These are phyloP conservation scores for Aureobasidium sp. DNA, from an alignment of 2,329 filamentous ascomycete genomes.

Conservation along the genomic window DNA sequence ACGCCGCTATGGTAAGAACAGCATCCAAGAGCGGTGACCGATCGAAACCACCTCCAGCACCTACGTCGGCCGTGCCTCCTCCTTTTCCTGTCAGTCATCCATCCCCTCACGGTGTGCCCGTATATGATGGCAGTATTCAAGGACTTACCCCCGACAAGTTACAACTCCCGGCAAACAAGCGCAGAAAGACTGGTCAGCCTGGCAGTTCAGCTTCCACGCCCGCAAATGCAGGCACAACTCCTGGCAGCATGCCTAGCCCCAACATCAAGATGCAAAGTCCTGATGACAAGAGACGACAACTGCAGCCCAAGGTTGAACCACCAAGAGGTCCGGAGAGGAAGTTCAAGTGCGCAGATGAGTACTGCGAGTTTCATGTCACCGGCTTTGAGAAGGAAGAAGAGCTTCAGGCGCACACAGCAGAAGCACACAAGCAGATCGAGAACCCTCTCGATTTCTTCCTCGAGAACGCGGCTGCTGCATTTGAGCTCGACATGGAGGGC, in stretches of 20 bases:
- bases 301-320: slow-evolving; percentile 26
- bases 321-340: slow-evolving; percentile 34
- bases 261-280: slow-evolving; percentile 33
- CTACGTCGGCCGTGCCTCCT: slow-evolving; percentile 43
- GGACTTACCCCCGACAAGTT: slow-evolving; percentile 48
- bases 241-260: slow-evolving; percentile 32
- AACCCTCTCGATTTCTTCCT: slow-evolving; percentile 49
- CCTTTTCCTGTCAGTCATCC: slow-evolving; percentile 43
- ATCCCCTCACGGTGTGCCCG: slow-evolving; percentile 49
- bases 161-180: slow-evolving; percentile 49
- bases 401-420: slow-evolving; percentile 45
- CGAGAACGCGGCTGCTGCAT: slow-evolving; percentile 40
- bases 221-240: slow-evolving; percentile 24
- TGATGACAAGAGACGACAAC: slow-evolving; percentile 36
- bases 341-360: slow-evolving; percentile 43
- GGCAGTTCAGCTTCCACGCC: slow-evolving; percentile 34
- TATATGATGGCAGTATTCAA: slow-evolving; percentile 41
- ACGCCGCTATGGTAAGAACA: slow-evolving; percentile 9
- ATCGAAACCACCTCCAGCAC: slow-evolving; percentile 33
- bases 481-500: slow-evolving; percentile 41
- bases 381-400: slow-evolving; percentile 48
- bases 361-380: slow-evolving; percentile 44
- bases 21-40: slow-evolving; percentile 13
- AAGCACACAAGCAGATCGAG: slow-evolving; percentile 44
- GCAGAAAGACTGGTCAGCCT: slow-evolving; percentile 38